Evolutionary conservation across 192 early-diverging fungal species (phyloP), one percentile per base, ranked within the genome.

Genomic region (Coemansia reversa): DNA sequence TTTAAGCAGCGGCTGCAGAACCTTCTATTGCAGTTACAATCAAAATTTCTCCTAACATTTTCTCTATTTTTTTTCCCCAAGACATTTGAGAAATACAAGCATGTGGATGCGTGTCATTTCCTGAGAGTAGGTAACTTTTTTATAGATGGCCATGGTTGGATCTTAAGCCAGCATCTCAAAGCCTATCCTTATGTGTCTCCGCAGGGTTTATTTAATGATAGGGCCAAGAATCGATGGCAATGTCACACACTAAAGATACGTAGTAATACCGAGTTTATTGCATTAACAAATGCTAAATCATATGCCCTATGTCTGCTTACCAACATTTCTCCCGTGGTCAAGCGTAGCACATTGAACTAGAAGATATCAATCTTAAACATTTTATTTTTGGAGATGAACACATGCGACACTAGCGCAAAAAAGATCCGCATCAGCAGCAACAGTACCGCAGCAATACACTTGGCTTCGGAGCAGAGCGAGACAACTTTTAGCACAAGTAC

Each of bases 381-480:
- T 45, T 16, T 45, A 25, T 55, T 29, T 29, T 30, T 20, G 16
- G 27, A 16, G 0, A 57, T 57, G 55, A 30, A n/a, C 18, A 20
- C n/a, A 9, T 1, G 19, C 55, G 16, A 18, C 2, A 8, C 19
- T 22, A 20, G n/a, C 7, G 28, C 4, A 50, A 25, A 29, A 7
- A 18, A 25, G 7, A 28, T 53, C 7, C 19, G 42, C 16, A 39
- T 22, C 9, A 73, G 65, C 65, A 63, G 55, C 57, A 50, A 42
- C 56, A 73, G 65, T 22, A 73, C 65, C 1, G 60, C 65, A 8
- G 56, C 39, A 45, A 11, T 61, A 11, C 60, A 24, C 42, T 53
- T 62, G 7, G 52, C 69, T 2, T 71, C 58, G 6, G 65, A 64
- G 50, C 29, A 61, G 20, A 52, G 60, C 4, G 55, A 25, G 18